Conservation (phyloP, 169 alveolate genomes). For the Babesia ovis region DNA sequence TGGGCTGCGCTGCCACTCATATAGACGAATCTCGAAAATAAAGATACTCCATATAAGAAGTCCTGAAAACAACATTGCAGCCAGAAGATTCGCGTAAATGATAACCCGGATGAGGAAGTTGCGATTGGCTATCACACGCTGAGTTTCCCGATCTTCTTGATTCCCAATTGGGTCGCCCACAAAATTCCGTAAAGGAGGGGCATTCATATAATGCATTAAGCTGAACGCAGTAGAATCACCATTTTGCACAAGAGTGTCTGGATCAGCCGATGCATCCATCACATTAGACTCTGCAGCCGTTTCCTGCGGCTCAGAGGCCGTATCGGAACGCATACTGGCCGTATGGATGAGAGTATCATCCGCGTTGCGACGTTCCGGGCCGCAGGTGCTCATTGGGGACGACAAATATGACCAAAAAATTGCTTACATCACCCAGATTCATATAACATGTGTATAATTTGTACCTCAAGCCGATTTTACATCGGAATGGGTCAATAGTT, state of each 20-base stretch:
- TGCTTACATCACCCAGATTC: too few species aligned
- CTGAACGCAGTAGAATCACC: not conserved
- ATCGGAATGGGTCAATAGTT: too few species aligned
- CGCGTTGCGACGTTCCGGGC: not conserved
- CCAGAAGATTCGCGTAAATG: constrained; percentile 4
- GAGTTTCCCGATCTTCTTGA: not conserved
- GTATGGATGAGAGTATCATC: not conserved
- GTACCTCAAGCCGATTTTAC: too few species aligned
- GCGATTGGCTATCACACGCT: constrained; percentile 2
- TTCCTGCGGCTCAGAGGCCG: not conserved
- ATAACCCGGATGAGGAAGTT: not conserved
- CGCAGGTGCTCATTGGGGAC: not conserved
- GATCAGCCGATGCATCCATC: too few species aligned
- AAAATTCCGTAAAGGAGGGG: not conserved
- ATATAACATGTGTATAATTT: too few species aligned
- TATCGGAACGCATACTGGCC: not conserved
- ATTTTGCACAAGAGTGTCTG: too few species aligned
- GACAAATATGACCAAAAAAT: too few species aligned
- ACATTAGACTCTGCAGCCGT: not conserved
- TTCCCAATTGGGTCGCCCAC: not conserved
- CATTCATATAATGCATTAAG: constrained; percentile 2
- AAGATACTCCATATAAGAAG: constrained; percentile 8
- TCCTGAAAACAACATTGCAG: not conserved
- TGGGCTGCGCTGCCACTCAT: constrained; percentile 24
- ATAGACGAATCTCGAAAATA: not conserved